Conservation (phyloP, 2,329 filamentous ascomycete genomes). For the Beauveria australis region DNA sequence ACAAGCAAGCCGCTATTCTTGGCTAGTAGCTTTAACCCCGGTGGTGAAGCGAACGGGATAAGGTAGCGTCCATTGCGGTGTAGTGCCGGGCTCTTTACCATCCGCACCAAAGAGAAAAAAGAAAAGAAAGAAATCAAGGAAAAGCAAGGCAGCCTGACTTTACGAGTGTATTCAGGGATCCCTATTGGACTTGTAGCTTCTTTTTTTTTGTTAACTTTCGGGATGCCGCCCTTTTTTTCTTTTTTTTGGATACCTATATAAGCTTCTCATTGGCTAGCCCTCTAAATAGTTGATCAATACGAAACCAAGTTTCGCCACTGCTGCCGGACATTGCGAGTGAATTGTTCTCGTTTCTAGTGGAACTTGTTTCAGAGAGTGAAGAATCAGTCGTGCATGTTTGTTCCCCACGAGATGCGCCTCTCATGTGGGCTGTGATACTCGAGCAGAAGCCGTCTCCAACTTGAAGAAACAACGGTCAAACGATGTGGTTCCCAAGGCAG, state of each 20-base stretch:
- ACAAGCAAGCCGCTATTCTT: background rate
- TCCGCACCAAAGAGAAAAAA: constrained; percentile 10
- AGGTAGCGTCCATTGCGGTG: background rate
- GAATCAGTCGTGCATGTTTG: too few species aligned
- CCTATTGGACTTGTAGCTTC: background rate
- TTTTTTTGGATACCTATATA: background rate
- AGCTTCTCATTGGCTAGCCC: constrained; percentile 9
- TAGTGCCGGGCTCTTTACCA: background rate
- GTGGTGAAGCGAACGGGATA: constrained; percentile 6
- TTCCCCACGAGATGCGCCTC: too few species aligned
- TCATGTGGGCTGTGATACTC: too few species aligned
- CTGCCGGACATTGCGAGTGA: background rate
- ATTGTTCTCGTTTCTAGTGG: background rate
- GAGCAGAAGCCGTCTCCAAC: too few species aligned
- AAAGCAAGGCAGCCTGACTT: background rate
- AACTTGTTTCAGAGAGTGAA: too few species aligned
- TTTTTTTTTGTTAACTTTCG: background rate
- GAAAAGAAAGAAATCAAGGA: background rate
- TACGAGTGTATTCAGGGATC: background rate
- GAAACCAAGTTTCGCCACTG: constrained; percentile 7
- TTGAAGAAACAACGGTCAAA: too few species aligned
- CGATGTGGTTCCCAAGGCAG: too few species aligned
- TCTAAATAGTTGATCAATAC: constrained; percentile 5
- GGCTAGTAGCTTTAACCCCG: background rate
- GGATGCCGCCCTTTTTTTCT: constrained; percentile 1